phyloP scores from a whole-genome alignment of 495 filamentous ascomycete genomes.

The Podospora didyma region DNA sequence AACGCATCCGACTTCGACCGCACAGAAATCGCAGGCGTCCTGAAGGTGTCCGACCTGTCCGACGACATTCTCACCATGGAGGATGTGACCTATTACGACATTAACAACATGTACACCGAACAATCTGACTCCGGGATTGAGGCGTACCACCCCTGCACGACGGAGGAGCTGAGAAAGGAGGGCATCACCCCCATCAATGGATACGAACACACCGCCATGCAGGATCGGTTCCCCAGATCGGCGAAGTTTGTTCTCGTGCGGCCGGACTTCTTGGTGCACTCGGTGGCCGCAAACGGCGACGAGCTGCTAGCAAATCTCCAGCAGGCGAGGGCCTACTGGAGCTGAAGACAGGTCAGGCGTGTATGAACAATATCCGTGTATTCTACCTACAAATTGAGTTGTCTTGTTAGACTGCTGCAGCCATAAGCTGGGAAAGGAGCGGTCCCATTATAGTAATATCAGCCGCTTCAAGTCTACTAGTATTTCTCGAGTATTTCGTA shows the following conservation, averaged over 20 bases:
- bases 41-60: conserved; percentile 5
- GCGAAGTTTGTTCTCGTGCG: neutral
- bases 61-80: conserved; percentile 4
- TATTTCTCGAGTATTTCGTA: too few species aligned
- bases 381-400: too few species aligned
- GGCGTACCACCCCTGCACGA: conserved; percentile 4
- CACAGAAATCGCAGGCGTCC: neutral
- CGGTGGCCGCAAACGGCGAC: neutral
- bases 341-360: neutral
- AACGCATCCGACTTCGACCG: neutral
- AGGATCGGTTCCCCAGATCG: neutral
- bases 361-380: too few species aligned
- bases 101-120: neutral
- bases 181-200: conserved; percentile 2
- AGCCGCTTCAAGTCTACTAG: too few species aligned
- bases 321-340: neutral
- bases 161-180: conserved; percentile 6
- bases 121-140: neutral
- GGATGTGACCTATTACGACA: conserved; percentile 3
- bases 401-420: too few species aligned
- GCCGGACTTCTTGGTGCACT: conserved; percentile 7
- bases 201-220: neutral
- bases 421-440: too few species aligned
- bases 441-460: too few species aligned
- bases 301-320: conserved; percentile 3